Evolutionary conservation across 164 flowering plant genomes (phyloP).

Genomic region (Houttuynia cordata): DNA sequence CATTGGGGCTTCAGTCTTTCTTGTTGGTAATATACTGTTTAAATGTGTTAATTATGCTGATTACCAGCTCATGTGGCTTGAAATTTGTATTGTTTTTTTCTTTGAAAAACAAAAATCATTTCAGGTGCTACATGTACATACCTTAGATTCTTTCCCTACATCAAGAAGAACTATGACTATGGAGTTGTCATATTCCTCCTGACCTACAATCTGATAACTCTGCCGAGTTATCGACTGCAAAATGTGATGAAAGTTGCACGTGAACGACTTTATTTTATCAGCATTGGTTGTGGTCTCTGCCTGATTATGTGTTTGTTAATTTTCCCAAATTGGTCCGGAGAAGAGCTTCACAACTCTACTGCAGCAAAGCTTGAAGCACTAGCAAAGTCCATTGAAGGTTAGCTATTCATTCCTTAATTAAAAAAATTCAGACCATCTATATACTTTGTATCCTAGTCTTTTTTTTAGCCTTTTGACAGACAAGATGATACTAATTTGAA

Average conservation of each 20-base stretch:
- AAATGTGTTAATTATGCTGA: too few species aligned
- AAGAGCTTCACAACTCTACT: conserved; percentile 67
- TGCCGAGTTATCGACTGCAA: conserved; percentile 62
- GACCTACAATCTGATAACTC: conserved; percentile 80
- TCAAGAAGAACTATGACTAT: conserved; percentile 86
- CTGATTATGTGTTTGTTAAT: conserved; percentile 68
- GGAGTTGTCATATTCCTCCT: conserved; percentile 79
- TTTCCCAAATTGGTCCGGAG: conserved; percentile 85
- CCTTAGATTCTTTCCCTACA: conserved; percentile 61
- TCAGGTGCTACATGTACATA: conserved; percentile 39
- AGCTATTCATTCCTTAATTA: conserved; percentile 2
- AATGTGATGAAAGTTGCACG: conserved; percentile 62
- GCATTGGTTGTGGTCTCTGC: conserved; percentile 76
- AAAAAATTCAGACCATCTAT: too few species aligned
- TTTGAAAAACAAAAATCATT: not conserved
- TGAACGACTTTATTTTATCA: conserved; percentile 59
- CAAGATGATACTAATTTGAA: not conserved
- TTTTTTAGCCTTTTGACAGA: too few species aligned
- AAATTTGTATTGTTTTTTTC: not conserved
- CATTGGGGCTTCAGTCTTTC: conserved; percentile 58
- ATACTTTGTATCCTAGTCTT: not conserved
- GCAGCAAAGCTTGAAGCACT: conserved; percentile 63
- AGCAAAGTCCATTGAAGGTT: conserved; percentile 69
- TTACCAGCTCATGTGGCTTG: too few species aligned
- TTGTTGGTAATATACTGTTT: conserved; percentile 35